These are phyloP conservation scores for Biscutella laevigata DNA, from an alignment of 441 rosid species.

Conservation along the genomic window DNA sequence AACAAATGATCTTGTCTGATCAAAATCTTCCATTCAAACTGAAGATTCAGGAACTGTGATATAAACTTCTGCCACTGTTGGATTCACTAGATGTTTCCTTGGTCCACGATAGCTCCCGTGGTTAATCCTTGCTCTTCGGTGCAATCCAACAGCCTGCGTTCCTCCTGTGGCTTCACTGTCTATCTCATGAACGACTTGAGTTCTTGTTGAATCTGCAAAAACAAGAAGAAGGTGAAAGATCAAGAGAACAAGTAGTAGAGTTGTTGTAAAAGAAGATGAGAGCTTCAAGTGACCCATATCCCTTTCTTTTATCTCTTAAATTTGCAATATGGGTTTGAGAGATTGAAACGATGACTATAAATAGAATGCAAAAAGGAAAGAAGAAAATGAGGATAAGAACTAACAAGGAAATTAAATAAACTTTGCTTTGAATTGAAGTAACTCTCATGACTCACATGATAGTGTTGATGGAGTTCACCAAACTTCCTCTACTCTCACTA, in stretches of 20 bases:
- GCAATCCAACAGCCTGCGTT: constrained; percentile 2
- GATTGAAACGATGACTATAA: constrained; percentile 24
- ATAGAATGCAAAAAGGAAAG: constrained; percentile 8
- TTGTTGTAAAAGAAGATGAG: constrained; percentile 10
- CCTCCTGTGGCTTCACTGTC: constrained; percentile 1
- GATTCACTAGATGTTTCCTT: constrained; percentile 20
- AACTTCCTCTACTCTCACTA: constrained; percentile 5
- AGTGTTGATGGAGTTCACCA: constrained; percentile 19
- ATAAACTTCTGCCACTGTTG: constrained; percentile 2
- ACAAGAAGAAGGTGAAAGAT: constrained; percentile 10
- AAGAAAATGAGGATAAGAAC: background rate
- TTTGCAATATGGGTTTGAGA: background rate
- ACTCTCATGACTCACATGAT: constrained; percentile 29
- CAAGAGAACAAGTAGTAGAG: constrained; percentile 13
- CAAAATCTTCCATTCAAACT: constrained; percentile 8
- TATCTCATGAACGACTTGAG: background rate
- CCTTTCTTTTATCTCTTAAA: background rate
- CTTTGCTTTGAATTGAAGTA: constrained; percentile 28
- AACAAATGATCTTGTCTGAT: constrained; percentile 7
- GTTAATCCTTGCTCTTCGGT: constrained; percentile 15
- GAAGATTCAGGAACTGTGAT: constrained; percentile 24
- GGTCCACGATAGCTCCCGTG: constrained; percentile 26
- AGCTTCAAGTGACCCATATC: constrained; percentile 23
- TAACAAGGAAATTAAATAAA: constrained; percentile 8
- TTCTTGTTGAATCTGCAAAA: constrained; percentile 20